Evolutionary conservation across 2,329 filamentous ascomycete genomes (phyloP), one percentile per base, ranked within the genome.

Genomic region (Ramichloridium luteum): DNA sequence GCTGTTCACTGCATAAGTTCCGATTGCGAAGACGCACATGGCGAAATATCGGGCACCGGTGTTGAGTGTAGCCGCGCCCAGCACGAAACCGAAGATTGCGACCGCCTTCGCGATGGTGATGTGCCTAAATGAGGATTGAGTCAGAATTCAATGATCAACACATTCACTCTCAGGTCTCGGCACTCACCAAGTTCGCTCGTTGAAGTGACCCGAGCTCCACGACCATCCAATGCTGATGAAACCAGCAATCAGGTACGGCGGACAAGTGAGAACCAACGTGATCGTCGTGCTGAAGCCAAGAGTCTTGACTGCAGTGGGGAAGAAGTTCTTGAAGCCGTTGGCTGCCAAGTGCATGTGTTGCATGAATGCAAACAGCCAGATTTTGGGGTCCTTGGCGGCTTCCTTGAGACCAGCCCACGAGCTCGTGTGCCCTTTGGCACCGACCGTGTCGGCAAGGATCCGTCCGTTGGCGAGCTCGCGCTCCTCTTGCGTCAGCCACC

Each of bases 321-420:
- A 63, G 48, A 60, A 63, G 46, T 61, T 61, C 42, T 67, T 46
- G 53, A 70, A 70, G 0, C 61, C 60, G 36, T 68, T 66, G 1
- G 67, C 65, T 1, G 62, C 64, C 9, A 70, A 50, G 45, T 72
- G 66, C 45, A 69, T 65, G 47, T 70, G 69, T 41, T 70, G 64
- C 66, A 71, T 70, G 20, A 70, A 52, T 4, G 60, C 62, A 39
- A 70, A 64, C 3, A 72, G 47, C 60, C 66, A 72, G 0, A 67
- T 61, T 31, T 65, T 58, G 41, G 61, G 64, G 36, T 73, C 69
- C 9, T 46, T 47, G 32, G 59, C 55, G 1, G 67, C 67, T 36
- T 66, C 59, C 44, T 61, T 61, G 16, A 71, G 56, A 3, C 68
- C 68, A 3, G 58, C 56, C 58, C 54, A 63, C 3, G 59, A 57